Conservation (phyloP, 139 green algal species). For the Chlamydomonas sp. region DNA sequence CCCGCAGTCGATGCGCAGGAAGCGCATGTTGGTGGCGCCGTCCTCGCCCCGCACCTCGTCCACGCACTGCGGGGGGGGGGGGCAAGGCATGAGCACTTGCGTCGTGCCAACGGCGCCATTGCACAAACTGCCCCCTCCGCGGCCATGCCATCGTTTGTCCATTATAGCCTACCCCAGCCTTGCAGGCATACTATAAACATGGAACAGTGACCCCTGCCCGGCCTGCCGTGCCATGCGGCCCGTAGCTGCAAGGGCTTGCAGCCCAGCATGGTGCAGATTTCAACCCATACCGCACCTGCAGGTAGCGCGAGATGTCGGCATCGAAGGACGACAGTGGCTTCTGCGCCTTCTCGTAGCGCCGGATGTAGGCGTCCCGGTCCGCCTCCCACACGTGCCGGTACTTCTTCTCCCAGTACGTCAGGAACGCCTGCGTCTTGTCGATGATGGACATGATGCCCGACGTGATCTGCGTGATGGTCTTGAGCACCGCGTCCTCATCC, state of each 20-base stretch:
- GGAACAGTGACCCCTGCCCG: constrained; percentile 54
- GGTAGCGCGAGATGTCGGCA: constrained; percentile 77
- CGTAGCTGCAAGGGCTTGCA: no score
- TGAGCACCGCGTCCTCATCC: constrained; percentile 84
- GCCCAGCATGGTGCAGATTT: no score
- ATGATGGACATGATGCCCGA: constrained; percentile 81
- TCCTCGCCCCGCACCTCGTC: constrained; percentile 83
- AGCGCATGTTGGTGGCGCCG: constrained; percentile 82
- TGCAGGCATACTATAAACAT: constrained; percentile 51
- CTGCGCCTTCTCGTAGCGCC: constrained; percentile 87
- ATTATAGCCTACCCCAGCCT: constrained; percentile 80
- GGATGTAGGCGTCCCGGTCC: constrained; percentile 89
- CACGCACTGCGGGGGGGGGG: constrained; percentile 82
- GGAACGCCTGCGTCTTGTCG: constrained; percentile 81
- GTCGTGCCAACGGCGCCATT: constrained; percentile 70
- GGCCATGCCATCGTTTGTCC: no score
- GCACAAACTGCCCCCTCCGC: constrained; percentile 56
- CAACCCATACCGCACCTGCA: constrained; percentile 12
- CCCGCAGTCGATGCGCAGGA: constrained; percentile 90
- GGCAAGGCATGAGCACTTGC: constrained; percentile 71
- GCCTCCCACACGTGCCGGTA: constrained; percentile 93
- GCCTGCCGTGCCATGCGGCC: constrained; percentile 45
- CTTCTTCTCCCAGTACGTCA: constrained; percentile 91
- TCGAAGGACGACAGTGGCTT: constrained; percentile 86
- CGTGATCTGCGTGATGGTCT: constrained; percentile 83